phyloP scores from a whole-genome alignment of 2,329 filamentous ascomycete species.

The Hortaea sp. region DNA sequence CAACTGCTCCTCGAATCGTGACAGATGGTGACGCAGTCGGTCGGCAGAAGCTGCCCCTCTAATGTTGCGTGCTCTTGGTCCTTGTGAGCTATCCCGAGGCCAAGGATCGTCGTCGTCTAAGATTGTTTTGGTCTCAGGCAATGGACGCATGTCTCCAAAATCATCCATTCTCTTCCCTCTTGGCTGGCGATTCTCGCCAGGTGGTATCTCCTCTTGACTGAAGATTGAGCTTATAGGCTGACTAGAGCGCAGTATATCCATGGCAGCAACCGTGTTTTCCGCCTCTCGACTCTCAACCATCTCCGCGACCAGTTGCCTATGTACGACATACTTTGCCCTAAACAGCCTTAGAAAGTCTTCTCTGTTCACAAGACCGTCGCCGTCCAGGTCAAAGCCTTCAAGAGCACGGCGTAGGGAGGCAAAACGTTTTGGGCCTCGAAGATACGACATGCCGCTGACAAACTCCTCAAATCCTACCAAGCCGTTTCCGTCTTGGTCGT shows the following conservation, averaged over 20 bases:
- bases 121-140: conserved; percentile 40
- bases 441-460: conserved; percentile 63
- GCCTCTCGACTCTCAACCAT: conserved; percentile 66
- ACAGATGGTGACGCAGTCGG: conserved; percentile 10
- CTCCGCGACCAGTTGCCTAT: conserved; percentile 80
- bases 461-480: conserved; percentile 92
- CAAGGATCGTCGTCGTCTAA: conserved; percentile 44
- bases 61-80: conserved; percentile 2
- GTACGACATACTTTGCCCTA: conserved; percentile 81
- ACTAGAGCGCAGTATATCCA: conserved; percentile 32
- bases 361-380: conserved; percentile 74
- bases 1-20: conserved; percentile 26
- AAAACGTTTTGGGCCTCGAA: conserved; percentile 48
- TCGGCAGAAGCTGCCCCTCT: conserved; percentile 6
- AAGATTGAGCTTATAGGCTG: conserved; percentile 39
- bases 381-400: conserved; percentile 81
- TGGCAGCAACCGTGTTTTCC: conserved; percentile 49
- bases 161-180: conserved; percentile 25
- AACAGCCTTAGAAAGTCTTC: conserved; percentile 88
- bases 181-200: conserved; percentile 14
- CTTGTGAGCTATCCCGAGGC: conserved; percentile 11
- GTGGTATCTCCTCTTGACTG: conserved; percentile 27
- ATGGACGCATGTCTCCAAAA: conserved; percentile 21
- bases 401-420: conserved; percentile 68
- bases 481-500: conserved; percentile 81